These are phyloP conservation scores for Sideroxylon spinosum DNA, from an alignment of 179 eudicot species.

Conservation along the genomic window DNA sequence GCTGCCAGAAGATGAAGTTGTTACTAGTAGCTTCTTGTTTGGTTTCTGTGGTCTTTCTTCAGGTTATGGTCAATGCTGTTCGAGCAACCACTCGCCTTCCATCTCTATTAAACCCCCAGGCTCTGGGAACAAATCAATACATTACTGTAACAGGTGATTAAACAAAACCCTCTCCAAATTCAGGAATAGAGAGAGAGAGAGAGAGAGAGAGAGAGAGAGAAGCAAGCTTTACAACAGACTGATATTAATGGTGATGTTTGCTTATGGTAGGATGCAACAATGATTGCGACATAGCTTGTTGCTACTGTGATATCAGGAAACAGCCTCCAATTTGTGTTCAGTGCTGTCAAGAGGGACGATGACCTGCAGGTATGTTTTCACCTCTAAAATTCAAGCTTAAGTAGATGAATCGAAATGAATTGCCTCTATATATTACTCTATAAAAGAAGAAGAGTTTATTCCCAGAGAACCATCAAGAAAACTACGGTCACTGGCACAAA, in stretches of 20 bases:
- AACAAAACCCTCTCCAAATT: not conserved
- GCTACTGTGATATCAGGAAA: conserved; percentile 56
- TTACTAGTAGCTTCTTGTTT: conserved; percentile 14
- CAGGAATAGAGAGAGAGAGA: not conserved
- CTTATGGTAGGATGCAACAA: conserved; percentile 54
- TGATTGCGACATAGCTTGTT: conserved; percentile 63
- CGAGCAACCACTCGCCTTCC: conserved; percentile 37
- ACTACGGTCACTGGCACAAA: too few relatives aligned
- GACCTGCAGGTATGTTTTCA: conserved; percentile 13
- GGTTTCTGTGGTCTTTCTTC: conserved; percentile 12
- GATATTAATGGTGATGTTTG: not conserved
- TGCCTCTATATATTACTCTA: not conserved
- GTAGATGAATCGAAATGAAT: not conserved
- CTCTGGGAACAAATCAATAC: conserved; percentile 26
- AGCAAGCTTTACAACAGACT: not conserved
- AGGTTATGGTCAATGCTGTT: conserved; percentile 7
- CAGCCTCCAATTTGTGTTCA: conserved; percentile 61
- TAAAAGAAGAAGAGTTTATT: not conserved
- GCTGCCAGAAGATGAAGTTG: conserved; percentile 13
- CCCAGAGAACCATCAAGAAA: not conserved
- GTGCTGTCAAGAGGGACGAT: conserved; percentile 54
- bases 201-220: not conserved
- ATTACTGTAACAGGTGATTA: conserved; percentile 43
- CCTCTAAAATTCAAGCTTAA: not conserved
- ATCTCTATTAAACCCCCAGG: conserved; percentile 25